These are phyloP conservation scores for Panicum hallii DNA, from an alignment of 202 grass and related monocot species.

Conservation along the genomic window DNA sequence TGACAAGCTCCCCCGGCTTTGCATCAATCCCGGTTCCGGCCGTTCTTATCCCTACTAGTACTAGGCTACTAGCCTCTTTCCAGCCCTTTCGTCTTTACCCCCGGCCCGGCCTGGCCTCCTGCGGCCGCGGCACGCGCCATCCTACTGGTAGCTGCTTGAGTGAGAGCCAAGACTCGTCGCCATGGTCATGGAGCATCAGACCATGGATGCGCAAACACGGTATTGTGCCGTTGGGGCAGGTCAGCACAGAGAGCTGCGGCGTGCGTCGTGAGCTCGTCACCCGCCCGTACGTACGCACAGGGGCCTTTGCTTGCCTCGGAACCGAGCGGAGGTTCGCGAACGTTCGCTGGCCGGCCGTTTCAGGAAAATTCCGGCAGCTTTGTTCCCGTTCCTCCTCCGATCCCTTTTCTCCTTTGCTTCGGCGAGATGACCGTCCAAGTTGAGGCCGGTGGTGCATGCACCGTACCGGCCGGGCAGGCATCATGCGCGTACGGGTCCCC, in stretches of 20 bases:
- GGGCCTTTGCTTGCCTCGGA: neutral
- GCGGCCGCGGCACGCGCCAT: neutral
- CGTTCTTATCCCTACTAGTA: neutral
- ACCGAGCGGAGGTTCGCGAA: neutral
- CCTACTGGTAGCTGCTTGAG: neutral
- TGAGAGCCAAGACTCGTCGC: neutral
- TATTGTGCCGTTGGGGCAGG: no score
- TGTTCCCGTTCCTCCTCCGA: no score
- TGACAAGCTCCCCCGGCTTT: neutral
- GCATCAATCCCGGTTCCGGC: neutral
- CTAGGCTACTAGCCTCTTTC: no score
- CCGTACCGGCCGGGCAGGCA: neutral
- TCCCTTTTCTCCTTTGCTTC: no score
- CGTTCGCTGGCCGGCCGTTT: slow-evolving; percentile 2
- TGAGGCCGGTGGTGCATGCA: neutral
- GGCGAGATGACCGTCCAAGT: neutral
- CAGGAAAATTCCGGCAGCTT: neutral
- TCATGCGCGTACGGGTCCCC: neutral
- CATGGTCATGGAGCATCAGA: neutral
- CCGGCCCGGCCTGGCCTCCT: neutral
- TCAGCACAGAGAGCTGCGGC: no score
- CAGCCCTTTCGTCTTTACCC: neutral
- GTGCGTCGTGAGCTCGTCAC: no score
- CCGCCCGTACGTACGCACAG: no score
- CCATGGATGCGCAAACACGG: neutral